Percentiles rank a stretch among this genome's conserved stretches.
Conservation (phyloP, 805 yeast species). For the Priceomyces carsonii region DNA sequence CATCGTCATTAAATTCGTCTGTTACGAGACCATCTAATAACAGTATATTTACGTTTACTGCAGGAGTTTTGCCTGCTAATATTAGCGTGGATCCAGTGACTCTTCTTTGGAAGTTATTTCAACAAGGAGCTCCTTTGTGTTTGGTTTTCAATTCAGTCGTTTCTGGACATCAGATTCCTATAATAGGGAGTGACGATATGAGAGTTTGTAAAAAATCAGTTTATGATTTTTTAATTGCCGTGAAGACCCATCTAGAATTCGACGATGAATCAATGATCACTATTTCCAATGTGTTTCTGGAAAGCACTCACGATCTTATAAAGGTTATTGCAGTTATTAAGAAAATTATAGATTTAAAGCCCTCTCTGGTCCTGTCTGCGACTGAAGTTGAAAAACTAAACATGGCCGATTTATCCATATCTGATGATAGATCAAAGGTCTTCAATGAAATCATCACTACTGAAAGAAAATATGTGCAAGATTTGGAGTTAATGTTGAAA, state of each 20-base stretch:
- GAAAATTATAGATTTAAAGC: constrained; percentile 43
- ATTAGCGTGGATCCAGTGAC: constrained; percentile 89
- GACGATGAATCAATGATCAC: constrained; percentile 85
- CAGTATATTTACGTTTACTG: constrained; percentile 62
- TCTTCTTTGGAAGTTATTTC: constrained; percentile 82
- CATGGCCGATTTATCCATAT: constrained; percentile 28
- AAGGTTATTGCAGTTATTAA: constrained; percentile 74
- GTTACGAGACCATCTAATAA: constrained; percentile 22
- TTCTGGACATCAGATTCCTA: constrained; percentile 46
- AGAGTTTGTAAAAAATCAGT: constrained; percentile 85
- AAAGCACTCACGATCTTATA: constrained; percentile 73
- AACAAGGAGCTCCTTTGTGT: constrained; percentile 91
- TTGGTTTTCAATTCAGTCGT: constrained; percentile 73
- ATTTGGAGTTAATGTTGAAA: constrained; percentile 68
- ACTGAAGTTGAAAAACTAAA: constrained; percentile 9
- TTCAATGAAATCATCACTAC: constrained; percentile 83
- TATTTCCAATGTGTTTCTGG: constrained; percentile 84
- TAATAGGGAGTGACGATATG: constrained; percentile 75
- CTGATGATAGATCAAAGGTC: constrained; percentile 71
- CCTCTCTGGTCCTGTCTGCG: constrained; percentile 5
- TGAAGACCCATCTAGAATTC: constrained; percentile 70
- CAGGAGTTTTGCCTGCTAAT: constrained; percentile 75
- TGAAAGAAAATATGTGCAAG: constrained; percentile 91
- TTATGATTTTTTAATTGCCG: constrained; percentile 85
- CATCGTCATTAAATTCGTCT: constrained; percentile 19